Percentiles rank a stretch among this genome's conserved stretches.
These are phyloP conservation scores for Suillus subluteus DNA, from an alignment of 768 basidiomycete genomes.

Conservation along the genomic window DNA sequence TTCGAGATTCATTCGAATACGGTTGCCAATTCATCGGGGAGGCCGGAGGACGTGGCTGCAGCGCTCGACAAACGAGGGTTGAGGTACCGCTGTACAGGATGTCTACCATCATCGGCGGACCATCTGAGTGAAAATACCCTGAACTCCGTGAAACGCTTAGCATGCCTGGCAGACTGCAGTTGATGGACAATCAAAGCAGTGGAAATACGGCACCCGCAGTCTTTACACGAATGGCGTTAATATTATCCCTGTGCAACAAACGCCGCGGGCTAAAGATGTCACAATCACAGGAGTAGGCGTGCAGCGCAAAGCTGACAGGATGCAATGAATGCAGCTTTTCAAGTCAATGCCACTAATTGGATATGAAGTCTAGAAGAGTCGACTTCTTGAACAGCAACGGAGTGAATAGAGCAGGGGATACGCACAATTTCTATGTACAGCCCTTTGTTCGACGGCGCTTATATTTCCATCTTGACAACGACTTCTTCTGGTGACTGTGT, in stretches of 20 bases:
- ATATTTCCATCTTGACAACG: slow-evolving; percentile 48
- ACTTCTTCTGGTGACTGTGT: slow-evolving; percentile 29
- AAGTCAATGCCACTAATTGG: not conserved
- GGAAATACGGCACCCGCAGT: not conserved
- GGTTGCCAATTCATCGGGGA: not conserved
- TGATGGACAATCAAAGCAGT: not conserved
- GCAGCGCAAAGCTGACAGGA: not conserved
- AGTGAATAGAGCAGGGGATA: not conserved
- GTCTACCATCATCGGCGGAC: not conserved
- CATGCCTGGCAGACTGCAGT: not conserved
- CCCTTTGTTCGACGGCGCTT: not conserved
- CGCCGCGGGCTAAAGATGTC: not conserved
- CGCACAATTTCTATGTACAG: slow-evolving; percentile 4
- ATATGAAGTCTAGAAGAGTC: slow-evolving; percentile 2
- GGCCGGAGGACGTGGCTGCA: not conserved
- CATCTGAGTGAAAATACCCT: not conserved
- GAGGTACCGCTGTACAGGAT: not conserved
- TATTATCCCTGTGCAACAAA: not conserved
- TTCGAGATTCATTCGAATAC: not conserved
- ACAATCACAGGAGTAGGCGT: not conserved
- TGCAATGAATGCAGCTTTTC: not conserved
- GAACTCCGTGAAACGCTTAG: not conserved
- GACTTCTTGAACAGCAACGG: not conserved
- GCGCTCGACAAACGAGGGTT: not conserved
- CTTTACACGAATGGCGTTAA: not conserved